Percentiles rank a stretch among this genome's conserved stretches.
Evolutionary conservation across 208 protist genomes (phyloP).

Genomic region (Herpetomonas tarakana): DNA sequence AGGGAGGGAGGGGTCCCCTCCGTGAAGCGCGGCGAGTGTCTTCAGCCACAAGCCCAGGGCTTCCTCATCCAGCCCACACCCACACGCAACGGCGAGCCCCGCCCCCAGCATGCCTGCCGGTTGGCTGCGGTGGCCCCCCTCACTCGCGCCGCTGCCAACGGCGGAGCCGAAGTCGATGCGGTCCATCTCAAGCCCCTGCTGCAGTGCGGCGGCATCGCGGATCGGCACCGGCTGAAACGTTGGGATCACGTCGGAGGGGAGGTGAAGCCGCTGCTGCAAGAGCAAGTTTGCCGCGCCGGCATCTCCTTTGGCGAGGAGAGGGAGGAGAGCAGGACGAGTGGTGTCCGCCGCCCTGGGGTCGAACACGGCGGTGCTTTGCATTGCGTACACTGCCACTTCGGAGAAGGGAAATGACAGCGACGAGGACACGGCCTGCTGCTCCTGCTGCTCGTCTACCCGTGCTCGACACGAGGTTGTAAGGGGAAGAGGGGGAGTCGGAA

Average conservation of each 20-base stretch:
- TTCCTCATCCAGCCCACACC: slow-evolving; percentile 28
- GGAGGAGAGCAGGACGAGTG: too few species aligned
- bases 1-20: too few species aligned
- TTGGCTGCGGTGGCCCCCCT: not conserved
- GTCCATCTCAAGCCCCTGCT: too few species aligned
- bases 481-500: too few species aligned
- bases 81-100: not conserved
- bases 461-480: too few species aligned
- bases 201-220: slow-evolving; percentile 15
- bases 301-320: too few species aligned
- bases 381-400: not conserved
- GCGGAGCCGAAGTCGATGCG: too few species aligned
- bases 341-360: too few species aligned
- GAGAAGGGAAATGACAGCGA: not conserved
- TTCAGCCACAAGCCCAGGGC: slow-evolving; percentile 29
- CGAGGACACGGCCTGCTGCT: too few species aligned
- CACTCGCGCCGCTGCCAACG: slow-evolving; percentile 2
- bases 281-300: too few species aligned
- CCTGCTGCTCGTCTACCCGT: too few species aligned
- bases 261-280: too few species aligned
- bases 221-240: slow-evolving; percentile 35
- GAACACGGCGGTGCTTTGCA: not conserved
- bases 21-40: slow-evolving; percentile 3
- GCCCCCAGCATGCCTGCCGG: not conserved
- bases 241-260: slow-evolving; percentile 31